Base-by-base conservation (phyloP, 495 filamentous ascomycete genomes). In the Penicillium desertorum region DNA sequence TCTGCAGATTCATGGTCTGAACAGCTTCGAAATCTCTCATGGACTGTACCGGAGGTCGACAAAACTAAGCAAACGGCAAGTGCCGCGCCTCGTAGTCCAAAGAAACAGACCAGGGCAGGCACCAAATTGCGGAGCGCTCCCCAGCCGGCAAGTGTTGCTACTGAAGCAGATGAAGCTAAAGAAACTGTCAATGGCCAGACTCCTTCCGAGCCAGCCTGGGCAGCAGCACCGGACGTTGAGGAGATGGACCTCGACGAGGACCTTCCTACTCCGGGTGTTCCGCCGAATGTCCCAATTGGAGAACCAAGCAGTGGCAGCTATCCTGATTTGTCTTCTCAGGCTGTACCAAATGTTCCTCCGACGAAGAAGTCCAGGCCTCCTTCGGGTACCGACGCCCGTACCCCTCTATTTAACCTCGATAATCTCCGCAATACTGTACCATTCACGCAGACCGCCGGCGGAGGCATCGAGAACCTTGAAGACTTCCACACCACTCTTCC, bases 401-500 rank as follows among this genome's bases (percentile, higher is more conserved):
- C 54, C 8, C 60, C 65, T 29, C 51, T 66, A 7, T 70, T 77
- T 51, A 81, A 86, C 32, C 79, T 96, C 43, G 74, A 81, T 1
- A 83, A 89, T 27, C 79, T 95, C 6, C 75, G 77, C 10, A 83
- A 87, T 29, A 80, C 87, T 7, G 84, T 83, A 34, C 91, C 91
- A 0, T 84, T 93, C 41, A 73, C 74, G 3, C 72, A 72, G 32
- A 72, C 77, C 16, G 69, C 79, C 12, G 77, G 70, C 23, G 82
- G 85, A 14, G 76, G 76, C 3, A 83, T 93, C 5, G 71, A 77
- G 19, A 83, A 85, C 36, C 78, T 95, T 32, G 76, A 79, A 20
- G 89, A 90, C 59, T 71, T 96, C 36, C 78, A 77, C 23, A 74
- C 80, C 7, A 85, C 76, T 2, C 81, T 96, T 2, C 91, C 91